These are phyloP conservation scores for Fermentozyma sake DNA, from an alignment of 1,139 yeast genomes.

Conservation along the genomic window DNA sequence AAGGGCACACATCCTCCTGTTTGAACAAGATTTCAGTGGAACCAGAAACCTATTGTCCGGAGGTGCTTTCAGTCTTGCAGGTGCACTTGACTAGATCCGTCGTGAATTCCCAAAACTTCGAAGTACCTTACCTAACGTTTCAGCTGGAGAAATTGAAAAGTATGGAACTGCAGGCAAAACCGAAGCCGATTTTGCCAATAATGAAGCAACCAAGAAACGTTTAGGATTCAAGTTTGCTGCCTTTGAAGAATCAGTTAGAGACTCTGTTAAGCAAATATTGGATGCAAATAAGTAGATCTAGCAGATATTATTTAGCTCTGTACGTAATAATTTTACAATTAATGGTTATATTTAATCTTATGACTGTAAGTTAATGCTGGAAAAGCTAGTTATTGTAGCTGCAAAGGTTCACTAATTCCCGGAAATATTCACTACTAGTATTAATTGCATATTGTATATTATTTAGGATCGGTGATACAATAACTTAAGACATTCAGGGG, in stretches of 20 bases:
- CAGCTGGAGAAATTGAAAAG: too few relatives aligned
- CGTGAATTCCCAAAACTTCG: too few relatives aligned
- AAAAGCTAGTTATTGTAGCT: conserved; percentile 1
- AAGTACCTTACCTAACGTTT: too few relatives aligned
- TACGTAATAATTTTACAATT: not conserved
- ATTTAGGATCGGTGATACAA: conserved; percentile 1
- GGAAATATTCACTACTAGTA: not conserved
- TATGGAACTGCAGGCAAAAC: too few relatives aligned
- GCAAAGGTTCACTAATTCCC: not conserved
- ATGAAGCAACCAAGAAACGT: too few relatives aligned
- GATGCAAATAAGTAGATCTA: not conserved
- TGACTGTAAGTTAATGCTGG: too few relatives aligned
- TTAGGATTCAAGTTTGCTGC: too few relatives aligned
- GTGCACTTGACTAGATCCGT: too few relatives aligned
- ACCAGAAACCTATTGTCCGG: conserved; percentile 24
- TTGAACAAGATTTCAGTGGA: conserved; percentile 17
- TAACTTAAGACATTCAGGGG: conserved; percentile 1
- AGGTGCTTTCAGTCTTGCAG: conserved; percentile 30
- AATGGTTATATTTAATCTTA: too few relatives aligned
- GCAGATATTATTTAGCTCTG: conserved; percentile 1
- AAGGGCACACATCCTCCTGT: conserved; percentile 11
- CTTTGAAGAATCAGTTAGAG: too few relatives aligned
- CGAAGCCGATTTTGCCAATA: too few relatives aligned
- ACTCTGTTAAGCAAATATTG: too few relatives aligned
- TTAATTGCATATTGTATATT: conserved; percentile 1